A percentile compares a stretch with the other conserved stretches of the same genome.
phyloP scores from a whole-genome alignment of 768 basidiomycete species.

The Coprinellus micaceus region DNA sequence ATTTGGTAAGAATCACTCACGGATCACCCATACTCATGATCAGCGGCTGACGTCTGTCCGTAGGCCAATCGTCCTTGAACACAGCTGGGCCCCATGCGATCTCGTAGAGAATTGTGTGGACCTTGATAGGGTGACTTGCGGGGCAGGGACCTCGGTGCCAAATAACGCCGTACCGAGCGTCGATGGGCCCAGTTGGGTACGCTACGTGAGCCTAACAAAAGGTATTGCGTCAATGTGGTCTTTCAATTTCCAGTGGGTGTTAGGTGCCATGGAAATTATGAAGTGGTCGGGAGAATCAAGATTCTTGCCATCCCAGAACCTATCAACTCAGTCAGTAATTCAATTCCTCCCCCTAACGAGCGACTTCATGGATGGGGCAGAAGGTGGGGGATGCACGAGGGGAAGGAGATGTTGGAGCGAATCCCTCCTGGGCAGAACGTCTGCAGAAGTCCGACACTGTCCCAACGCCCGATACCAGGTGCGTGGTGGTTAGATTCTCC shows the following conservation, averaged over 20 bases:
- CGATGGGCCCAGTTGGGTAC: slow-evolving; percentile 1
- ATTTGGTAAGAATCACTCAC: background rate
- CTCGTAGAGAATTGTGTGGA: slow-evolving; percentile 3
- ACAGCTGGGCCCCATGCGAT: background rate
- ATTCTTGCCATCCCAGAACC: background rate
- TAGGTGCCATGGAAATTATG: background rate
- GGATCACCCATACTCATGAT: slow-evolving; percentile 7
- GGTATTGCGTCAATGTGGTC: background rate
- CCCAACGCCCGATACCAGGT: background rate
- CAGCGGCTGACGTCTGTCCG: slow-evolving; percentile 5
- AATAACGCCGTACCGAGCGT: slow-evolving; percentile 1
- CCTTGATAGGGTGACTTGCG: slow-evolving; percentile 4
- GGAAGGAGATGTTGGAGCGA: slow-evolving; percentile 11
- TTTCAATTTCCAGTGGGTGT: too few species aligned
- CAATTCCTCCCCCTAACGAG: too few species aligned
- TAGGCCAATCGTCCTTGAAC: slow-evolving; percentile 4
- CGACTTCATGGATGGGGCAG: background rate
- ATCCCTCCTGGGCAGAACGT: slow-evolving; percentile 7
- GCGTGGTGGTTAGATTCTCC: background rate
- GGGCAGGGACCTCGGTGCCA: slow-evolving; percentile 7
- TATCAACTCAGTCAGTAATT: too few species aligned
- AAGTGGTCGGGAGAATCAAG: background rate
- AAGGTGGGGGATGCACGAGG: background rate
- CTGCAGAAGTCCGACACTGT: slow-evolving; percentile 1
- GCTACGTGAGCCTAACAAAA: background rate